A percentile compares a stretch with the other conserved stretches of the same genome.
Conservation (phyloP, 2,329 filamentous ascomycete species). For the Calonectria henricotiae region DNA sequence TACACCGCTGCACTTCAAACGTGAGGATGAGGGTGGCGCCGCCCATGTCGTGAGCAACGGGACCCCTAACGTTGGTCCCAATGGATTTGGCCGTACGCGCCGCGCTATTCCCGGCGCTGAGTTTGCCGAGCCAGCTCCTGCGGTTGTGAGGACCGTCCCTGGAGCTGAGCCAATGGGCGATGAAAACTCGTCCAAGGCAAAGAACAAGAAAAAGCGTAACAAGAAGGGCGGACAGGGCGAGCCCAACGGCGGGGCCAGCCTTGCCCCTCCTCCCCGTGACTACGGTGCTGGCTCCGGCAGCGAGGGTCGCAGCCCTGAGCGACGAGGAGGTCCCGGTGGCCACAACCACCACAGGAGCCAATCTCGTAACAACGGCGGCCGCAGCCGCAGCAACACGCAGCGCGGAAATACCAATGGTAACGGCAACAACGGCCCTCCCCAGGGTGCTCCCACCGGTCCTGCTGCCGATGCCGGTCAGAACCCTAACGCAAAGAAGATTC, state of each 20-base stretch:
- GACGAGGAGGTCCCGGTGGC: constrained; percentile 65
- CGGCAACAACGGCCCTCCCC: constrained; percentile 49
- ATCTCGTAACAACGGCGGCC: constrained; percentile 69
- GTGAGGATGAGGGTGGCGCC: constrained; percentile 95
- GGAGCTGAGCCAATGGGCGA: constrained; percentile 76
- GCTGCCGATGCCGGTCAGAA: constrained; percentile 68
- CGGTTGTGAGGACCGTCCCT: constrained; percentile 78
- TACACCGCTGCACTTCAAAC: constrained; percentile 95
- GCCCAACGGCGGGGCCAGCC: constrained; percentile 64
- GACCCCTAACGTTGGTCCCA: constrained; percentile 78
- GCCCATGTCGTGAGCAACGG: constrained; percentile 88
- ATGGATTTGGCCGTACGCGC: constrained; percentile 85
- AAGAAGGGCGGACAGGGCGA: constrained; percentile 77
- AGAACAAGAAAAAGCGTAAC: constrained; percentile 98
- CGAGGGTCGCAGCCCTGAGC: constrained; percentile 78
- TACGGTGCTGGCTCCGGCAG: constrained; percentile 60
- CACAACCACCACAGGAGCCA: constrained; percentile 65
- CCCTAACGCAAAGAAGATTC: constrained; percentile 94
- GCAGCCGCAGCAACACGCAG: constrained; percentile 69
- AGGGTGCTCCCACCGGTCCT: constrained; percentile 61
- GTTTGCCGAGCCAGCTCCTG: constrained; percentile 76
- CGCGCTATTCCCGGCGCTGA: constrained; percentile 92
- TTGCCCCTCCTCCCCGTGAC: constrained; percentile 65
- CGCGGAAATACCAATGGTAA: constrained; percentile 52
- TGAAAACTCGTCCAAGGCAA: constrained; percentile 87